Evolutionary conservation across 2,329 filamentous ascomycete species (phyloP).

Genomic region (Trichoderma aggressivum): DNA sequence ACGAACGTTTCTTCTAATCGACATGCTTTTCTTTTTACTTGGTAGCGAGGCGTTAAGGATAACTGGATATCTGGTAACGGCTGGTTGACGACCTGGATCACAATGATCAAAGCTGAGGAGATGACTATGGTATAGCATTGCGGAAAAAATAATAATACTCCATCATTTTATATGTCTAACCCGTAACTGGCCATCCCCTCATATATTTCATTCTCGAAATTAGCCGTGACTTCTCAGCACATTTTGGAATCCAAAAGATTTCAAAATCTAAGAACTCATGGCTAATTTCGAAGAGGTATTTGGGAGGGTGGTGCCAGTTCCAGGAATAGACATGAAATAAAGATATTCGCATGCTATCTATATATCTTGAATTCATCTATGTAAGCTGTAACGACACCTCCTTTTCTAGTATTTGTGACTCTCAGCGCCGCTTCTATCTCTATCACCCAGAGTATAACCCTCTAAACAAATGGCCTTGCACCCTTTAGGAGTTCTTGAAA

Average conservation of each 20-base stretch:
- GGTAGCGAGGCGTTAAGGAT: constrained; percentile 32
- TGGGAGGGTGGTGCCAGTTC: neutral
- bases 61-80: neutral
- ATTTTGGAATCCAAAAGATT: neutral
- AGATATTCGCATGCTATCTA: neutral
- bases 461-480: neutral
- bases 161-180: neutral
- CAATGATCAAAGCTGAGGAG: neutral
- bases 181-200: neutral
- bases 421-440: neutral
- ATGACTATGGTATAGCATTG: neutral
- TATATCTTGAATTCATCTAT: neutral
- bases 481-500: constrained; percentile 57
- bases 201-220: neutral
- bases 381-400: neutral
- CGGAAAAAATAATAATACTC: neutral
- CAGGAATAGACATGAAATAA: neutral
- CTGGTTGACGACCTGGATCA: neutral
- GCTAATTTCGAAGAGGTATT: neutral
- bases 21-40: constrained; percentile 12
- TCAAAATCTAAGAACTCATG: no score
- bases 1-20: neutral
- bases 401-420: neutral
- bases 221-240: neutral
- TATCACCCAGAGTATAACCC: neutral